phyloP scores from a whole-genome alignment of 2,329 filamentous ascomycete genomes.

The Leptoxyphium fumago region DNA sequence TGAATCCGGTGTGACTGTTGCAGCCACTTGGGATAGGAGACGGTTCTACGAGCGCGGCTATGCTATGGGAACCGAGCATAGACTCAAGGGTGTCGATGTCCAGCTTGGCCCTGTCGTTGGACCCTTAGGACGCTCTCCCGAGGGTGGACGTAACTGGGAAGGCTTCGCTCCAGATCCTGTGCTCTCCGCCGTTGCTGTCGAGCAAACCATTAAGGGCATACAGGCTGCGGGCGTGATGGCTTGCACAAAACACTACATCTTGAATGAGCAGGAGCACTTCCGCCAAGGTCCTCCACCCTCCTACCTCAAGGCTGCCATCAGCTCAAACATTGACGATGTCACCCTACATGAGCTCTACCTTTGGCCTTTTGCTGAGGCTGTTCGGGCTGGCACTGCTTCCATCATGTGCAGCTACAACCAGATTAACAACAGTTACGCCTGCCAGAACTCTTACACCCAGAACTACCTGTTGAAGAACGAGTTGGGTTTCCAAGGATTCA shows the following conservation, averaged over 20 bases:
- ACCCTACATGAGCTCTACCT: conserved; percentile 35
- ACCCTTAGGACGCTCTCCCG: conserved; percentile 52
- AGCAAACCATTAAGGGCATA: conserved; percentile 62
- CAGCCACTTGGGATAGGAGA: conserved; percentile 64
- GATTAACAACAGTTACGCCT: conserved; percentile 65
- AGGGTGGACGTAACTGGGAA: conserved; percentile 54
- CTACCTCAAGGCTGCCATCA: conserved; percentile 47
- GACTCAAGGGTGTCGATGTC: conserved; percentile 59
- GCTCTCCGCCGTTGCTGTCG: conserved; percentile 56
- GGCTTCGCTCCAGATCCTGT: conserved; percentile 59
- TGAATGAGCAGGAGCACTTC: conserved; percentile 62
- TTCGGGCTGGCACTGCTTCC: conserved; percentile 34
- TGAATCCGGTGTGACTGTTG: conserved; percentile 61
- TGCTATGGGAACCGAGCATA: conserved; percentile 63
- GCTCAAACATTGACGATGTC: conserved; percentile 48
- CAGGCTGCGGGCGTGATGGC: conserved; percentile 72
- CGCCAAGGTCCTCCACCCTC: conserved; percentile 34
- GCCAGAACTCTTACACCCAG: conserved; percentile 63
- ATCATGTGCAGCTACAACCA: conserved; percentile 56
- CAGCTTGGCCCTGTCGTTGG: conserved; percentile 66
- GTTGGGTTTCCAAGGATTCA: conserved; percentile 66
- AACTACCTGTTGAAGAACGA: conserved; percentile 68
- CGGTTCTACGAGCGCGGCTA: conserved; percentile 55
- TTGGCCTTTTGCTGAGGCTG: conserved; percentile 36
- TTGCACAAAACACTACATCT: conserved; percentile 63